Evolutionary conservation across 257 asterid species (phyloP), one percentile per base, ranked within the genome.

Genomic region (Penstemon newberryi): DNA sequence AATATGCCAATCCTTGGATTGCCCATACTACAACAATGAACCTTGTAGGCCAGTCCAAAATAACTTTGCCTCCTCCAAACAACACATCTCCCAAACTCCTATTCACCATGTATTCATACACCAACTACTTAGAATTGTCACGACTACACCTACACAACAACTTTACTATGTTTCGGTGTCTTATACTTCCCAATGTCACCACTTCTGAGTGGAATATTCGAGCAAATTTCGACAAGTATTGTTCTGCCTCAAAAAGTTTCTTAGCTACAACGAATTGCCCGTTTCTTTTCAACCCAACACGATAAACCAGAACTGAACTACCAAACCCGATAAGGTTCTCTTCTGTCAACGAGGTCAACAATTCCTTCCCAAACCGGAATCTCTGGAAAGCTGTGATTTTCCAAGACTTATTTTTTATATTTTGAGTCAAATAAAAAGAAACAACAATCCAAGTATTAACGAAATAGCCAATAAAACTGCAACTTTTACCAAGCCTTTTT

Each of bases 191-290:
- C 51, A 86, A 44, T 0, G 75, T 78, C 62, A 80, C 84, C 68
- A 86, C 79, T 78, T 86, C 89, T 4, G 89, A 78, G 19, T 45
- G 69, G 79, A 86, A 86, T 11, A 77, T 74, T 52, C 47, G 83
- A 66, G 81, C 86, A 0, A 88, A 74, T 72, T 81, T 90, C 12
- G 76, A 75, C 3, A 74, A 67, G 18, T 15, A 9, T 75, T 76
- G 18, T 15, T 42, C 75, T 85, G 8, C 81, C 75, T 84, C 88
- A 92, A 90, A 92, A 0, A 91, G 86, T 78, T 86, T 78, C 80
- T 91, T 91, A n/a, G 92, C 95, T 0, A 96, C 98, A 12, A 91
- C 85, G 2, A 63, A 66, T 73, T 74, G 80, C n/a, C 96, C 98
- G 8, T 18, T 15, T 15, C 18, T 80, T 66, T 85, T 89, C 77